phyloP scores from a whole-genome alignment of 2,329 filamentous ascomycete genomes.

The Acrodontium crateriforme region DNA sequence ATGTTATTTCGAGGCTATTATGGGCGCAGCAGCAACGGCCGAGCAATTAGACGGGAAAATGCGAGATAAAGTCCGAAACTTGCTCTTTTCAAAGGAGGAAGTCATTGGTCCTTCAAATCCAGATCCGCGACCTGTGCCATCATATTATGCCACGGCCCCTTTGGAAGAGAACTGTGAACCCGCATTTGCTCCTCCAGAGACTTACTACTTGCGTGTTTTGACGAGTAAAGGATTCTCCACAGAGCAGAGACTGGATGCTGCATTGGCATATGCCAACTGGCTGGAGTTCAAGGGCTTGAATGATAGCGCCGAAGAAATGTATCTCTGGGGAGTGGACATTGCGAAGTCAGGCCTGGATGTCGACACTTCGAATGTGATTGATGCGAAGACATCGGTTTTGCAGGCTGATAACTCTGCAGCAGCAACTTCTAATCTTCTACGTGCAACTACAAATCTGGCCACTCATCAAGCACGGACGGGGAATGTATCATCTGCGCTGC shows the following conservation, averaged over 20 bases:
- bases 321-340: slow-evolving; percentile 62
- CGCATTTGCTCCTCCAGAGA: slow-evolving; percentile 57
- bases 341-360: slow-evolving; percentile 41
- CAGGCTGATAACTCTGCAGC: slow-evolving; percentile 37
- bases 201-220: slow-evolving; percentile 68
- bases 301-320: slow-evolving; percentile 56
- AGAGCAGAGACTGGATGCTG: slow-evolving; percentile 69
- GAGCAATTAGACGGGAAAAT: slow-evolving; percentile 75
- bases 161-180: slow-evolving; percentile 61
- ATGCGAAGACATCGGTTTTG: slow-evolving; percentile 47
- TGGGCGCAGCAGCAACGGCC: slow-evolving; percentile 60
- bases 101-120: slow-evolving; percentile 77
- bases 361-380: slow-evolving; percentile 33
- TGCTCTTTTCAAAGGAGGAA: slow-evolving; percentile 57
- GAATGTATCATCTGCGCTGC: slow-evolving; percentile 55
- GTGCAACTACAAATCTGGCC: slow-evolving; percentile 61
- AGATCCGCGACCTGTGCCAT: slow-evolving; percentile 56
- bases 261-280: slow-evolving; percentile 72
- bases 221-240: slow-evolving; percentile 65
- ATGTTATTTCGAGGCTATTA: slow-evolving; percentile 71
- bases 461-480: slow-evolving; percentile 60
- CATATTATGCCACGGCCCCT: slow-evolving; percentile 48
- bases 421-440: slow-evolving; percentile 57
- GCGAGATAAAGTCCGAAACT: slow-evolving; percentile 49
- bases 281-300: slow-evolving; percentile 60